phyloP scores from a whole-genome alignment of 805 yeast species.

The Blastobotrys chiropterorum region DNA sequence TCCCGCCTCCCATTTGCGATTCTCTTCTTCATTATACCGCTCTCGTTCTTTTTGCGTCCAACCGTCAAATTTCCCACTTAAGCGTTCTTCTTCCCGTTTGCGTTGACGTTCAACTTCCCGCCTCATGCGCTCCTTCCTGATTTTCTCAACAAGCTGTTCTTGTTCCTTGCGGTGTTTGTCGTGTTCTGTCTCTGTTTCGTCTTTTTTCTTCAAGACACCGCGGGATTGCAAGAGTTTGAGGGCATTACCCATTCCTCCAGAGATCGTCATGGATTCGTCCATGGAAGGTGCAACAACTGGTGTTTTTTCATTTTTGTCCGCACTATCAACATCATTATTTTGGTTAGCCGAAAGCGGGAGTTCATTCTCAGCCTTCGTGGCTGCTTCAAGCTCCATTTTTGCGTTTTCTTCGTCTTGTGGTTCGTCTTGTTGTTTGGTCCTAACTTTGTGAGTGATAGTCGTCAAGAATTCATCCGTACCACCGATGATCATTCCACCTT shows the following conservation, averaged over 20 bases:
- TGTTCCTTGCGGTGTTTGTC: slow-evolving; percentile 19
- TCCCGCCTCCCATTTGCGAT: slow-evolving; percentile 20
- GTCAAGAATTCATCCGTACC: not conserved
- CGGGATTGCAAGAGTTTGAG: slow-evolving; percentile 30
- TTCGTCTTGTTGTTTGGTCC: too few species aligned
- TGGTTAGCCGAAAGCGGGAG: too few species aligned
- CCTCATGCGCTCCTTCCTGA: slow-evolving; percentile 16
- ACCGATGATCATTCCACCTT: not conserved
- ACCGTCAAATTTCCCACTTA: slow-evolving; percentile 20
- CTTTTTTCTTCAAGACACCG: slow-evolving; percentile 25
- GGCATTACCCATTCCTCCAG: slow-evolving; percentile 35
- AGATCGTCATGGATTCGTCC: slow-evolving; percentile 14
- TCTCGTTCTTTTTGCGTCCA: slow-evolving; percentile 30
- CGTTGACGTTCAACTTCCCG: slow-evolving; percentile 21
- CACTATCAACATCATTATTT: too few species aligned
- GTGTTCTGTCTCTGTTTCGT: slow-evolving; percentile 20
- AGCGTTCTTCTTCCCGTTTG: slow-evolving; percentile 20
- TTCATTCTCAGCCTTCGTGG: too few species aligned
- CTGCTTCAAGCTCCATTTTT: too few species aligned
- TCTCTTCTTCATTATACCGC: slow-evolving; percentile 27
- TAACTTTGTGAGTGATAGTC: too few species aligned
- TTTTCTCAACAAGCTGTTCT: slow-evolving; percentile 20
- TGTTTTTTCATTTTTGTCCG: too few species aligned
- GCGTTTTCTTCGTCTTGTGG: too few species aligned
- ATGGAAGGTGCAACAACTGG: too few species aligned